Percentiles rank a stretch among this genome's conserved stretches.
Evolutionary conservation across 306 rosid species (phyloP).

Genomic region (Benincasa hispida): DNA sequence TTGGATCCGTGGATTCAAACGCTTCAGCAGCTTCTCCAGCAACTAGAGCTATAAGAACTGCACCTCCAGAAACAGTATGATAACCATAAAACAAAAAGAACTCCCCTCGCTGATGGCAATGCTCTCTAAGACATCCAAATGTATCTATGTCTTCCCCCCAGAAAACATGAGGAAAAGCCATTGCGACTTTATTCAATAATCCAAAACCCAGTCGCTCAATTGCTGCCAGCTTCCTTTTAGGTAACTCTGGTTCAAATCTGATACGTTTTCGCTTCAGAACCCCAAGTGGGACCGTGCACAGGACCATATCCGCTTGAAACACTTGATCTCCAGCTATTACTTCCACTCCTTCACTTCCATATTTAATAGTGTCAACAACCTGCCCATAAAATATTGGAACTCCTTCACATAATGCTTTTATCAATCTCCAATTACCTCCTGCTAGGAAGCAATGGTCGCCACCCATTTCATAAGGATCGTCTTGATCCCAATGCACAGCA

Average conservation of each 20-base stretch:
- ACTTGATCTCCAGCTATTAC: slow-evolving; percentile 61
- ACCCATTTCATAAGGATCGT: slow-evolving; percentile 95
- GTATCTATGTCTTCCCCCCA: slow-evolving; percentile 97
- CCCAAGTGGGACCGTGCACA: slow-evolving; percentile 94
- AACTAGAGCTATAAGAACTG: slow-evolving; percentile 73
- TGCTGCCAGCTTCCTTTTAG: slow-evolving; percentile 64
- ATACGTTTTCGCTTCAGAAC: slow-evolving; percentile 59
- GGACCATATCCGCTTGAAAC: slow-evolving; percentile 57
- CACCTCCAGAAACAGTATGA: slow-evolving; percentile 93
- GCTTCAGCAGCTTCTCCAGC: slow-evolving; percentile 96
- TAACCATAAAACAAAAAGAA: slow-evolving; percentile 78
- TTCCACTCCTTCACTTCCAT: slow-evolving; percentile 63
- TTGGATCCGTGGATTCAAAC: slow-evolving; percentile 69
- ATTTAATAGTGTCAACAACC: slow-evolving; percentile 44
- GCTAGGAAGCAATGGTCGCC: slow-evolving; percentile 98
- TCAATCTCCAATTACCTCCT: slow-evolving; percentile 83
- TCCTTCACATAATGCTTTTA: slow-evolving; percentile 66
- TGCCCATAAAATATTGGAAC: slow-evolving; percentile 70
- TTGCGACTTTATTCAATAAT: slow-evolving; percentile 81
- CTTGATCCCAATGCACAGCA: slow-evolving; percentile 91
- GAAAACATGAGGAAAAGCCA: slow-evolving; percentile 83
- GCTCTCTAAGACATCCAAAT: slow-evolving; percentile 79
- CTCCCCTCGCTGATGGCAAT: slow-evolving; percentile 66
- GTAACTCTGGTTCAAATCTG: slow-evolving; percentile 68
- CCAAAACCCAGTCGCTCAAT: slow-evolving; percentile 90